These are phyloP conservation scores for Carpinus fangiana DNA, from an alignment of 306 rosid genomes.

Conservation along the genomic window DNA sequence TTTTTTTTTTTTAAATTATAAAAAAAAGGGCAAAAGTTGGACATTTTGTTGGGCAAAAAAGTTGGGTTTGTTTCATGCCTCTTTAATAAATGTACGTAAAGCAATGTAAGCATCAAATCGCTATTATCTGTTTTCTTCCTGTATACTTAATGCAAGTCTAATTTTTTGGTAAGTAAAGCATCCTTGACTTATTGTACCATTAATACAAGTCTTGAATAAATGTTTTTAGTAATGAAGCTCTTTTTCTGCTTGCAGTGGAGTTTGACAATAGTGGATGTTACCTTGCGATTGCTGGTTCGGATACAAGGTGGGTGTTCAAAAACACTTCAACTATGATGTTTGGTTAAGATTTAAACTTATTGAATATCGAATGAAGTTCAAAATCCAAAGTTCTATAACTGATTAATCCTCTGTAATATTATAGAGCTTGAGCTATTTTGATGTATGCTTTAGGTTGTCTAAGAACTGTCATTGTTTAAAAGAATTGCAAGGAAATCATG, in stretches of 20 bases:
- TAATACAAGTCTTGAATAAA: neutral
- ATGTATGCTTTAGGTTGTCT: neutral
- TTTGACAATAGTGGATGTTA: conserved; percentile 95
- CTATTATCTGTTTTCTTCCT: no score
- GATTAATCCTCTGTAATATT: neutral
- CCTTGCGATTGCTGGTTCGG: conserved; percentile 92
- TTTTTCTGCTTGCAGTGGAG: conserved; percentile 66
- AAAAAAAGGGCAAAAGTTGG: no score
- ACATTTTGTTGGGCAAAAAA: no score
- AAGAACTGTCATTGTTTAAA: neutral
- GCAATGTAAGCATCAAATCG: no score
- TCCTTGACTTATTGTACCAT: neutral
- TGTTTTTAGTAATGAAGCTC: neutral
- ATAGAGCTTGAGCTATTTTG: neutral
- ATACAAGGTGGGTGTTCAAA: conserved; percentile 64
- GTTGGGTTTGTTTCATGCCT: no score
- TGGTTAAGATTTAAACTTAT: neutral
- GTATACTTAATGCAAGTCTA: no score
- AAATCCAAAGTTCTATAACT: neutral
- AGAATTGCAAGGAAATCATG: neutral
- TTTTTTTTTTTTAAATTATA: no score
- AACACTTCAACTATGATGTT: neutral
- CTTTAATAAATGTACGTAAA: no score
- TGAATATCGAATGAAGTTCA: neutral
- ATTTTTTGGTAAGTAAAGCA: no score